Percentiles rank a stretch among this genome's conserved stretches.
Evolutionary conservation across 108 stramenopile genomes (phyloP).

Genomic region (Nannochloropsis granulata): DNA sequence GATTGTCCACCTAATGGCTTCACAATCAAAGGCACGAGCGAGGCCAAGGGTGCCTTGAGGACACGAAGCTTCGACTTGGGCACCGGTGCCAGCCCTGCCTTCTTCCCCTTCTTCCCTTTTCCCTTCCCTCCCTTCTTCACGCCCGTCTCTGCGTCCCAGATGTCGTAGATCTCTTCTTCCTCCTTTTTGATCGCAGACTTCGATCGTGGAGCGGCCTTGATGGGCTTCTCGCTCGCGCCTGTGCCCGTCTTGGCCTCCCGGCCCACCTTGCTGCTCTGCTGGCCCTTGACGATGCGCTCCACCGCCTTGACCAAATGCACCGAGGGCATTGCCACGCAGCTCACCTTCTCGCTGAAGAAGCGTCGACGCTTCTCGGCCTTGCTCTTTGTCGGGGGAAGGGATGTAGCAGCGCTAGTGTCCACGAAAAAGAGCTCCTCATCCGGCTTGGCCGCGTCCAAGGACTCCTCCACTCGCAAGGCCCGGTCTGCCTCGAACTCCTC

Average conservation of each 20-base stretch:
- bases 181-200: not conserved
- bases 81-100: not conserved
- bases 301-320: not conserved
- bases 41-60: not conserved
- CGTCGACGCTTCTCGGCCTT: not conserved
- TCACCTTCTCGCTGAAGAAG: not conserved
- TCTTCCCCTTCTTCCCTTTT: not conserved
- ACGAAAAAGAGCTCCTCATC: not conserved
- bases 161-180: not conserved
- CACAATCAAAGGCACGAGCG: not conserved
- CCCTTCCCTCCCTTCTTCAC: not conserved
- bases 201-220: not conserved
- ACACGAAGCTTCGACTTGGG: not conserved
- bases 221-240: not conserved
- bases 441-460: not conserved
- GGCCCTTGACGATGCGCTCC: not conserved
- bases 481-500: not conserved
- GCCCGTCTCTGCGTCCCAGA: not conserved
- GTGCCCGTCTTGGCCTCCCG: not conserved
- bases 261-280: not conserved
- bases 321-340: not conserved
- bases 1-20: not conserved
- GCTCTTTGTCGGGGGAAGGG: not conserved
- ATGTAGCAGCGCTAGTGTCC: not conserved
- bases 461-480: not conserved